These are phyloP conservation scores for Amesomyces nigricolor DNA, from an alignment of 2,329 filamentous ascomycete genomes.

Conservation along the genomic window DNA sequence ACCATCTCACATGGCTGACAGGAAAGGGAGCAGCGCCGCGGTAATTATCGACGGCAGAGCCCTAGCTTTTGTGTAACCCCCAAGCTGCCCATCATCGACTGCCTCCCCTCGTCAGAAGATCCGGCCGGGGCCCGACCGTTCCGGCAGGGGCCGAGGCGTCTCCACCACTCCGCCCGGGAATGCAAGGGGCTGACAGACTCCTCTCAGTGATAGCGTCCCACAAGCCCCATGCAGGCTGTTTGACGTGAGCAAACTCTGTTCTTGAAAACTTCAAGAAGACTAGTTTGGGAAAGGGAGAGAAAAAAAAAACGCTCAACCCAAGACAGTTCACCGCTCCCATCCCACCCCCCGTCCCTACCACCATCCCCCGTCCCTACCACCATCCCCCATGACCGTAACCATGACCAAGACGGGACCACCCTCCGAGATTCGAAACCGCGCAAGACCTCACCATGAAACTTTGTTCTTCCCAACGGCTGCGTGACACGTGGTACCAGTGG, in stretches of 20 bases:
- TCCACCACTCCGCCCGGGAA: constrained; percentile 10
- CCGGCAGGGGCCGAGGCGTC: constrained; percentile 20
- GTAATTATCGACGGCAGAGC: not conserved
- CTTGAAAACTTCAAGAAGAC: not conserved
- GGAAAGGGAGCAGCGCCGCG: not conserved
- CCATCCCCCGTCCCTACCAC: too few relatives aligned
- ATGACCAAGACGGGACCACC: not conserved
- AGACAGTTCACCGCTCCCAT: constrained; percentile 2
- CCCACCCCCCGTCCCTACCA: not conserved
- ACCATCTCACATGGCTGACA: not conserved
- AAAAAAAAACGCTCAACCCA: not conserved
- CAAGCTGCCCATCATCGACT: not conserved
- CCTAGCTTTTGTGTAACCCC: too few relatives aligned
- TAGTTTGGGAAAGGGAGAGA: not conserved
- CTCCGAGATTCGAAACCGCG: constrained; percentile 6
- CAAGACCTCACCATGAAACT: constrained; percentile 1
- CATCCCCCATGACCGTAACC: not conserved
- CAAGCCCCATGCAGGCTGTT: constrained; percentile 5
- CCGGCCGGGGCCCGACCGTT: constrained; percentile 6
- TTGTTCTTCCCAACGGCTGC: constrained; percentile 23
- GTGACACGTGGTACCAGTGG: constrained; percentile 27
- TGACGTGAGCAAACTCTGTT: not conserved
- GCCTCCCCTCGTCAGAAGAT: constrained; percentile 1
- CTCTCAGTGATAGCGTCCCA: constrained; percentile 6
- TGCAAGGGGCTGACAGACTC: constrained; percentile 3